These are phyloP conservation scores for Parietaria judaica DNA, from an alignment of 306 rosid species.

Conservation along the genomic window DNA sequence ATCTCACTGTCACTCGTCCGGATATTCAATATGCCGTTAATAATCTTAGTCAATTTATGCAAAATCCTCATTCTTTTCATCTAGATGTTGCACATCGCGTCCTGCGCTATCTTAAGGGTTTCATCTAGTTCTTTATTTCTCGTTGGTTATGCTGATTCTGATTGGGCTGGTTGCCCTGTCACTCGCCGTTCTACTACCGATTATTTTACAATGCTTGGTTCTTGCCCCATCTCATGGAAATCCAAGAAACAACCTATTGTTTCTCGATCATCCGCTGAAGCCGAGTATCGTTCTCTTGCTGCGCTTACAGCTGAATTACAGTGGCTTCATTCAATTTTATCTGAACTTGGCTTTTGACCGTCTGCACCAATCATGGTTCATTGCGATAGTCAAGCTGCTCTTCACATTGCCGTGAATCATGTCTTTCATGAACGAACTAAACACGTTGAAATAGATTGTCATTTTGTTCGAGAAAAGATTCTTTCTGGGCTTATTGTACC, in stretches of 20 bases:
- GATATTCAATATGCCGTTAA: constrained; percentile 1
- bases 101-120: background rate
- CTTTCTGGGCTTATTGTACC: background rate
- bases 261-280: background rate
- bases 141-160: background rate
- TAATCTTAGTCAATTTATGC: constrained; percentile 3
- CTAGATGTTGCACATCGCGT: background rate
- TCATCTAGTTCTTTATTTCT: background rate
- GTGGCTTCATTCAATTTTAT: background rate
- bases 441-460: constrained; percentile 1
- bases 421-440: background rate
- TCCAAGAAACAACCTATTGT: constrained; percentile 1
- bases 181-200: background rate
- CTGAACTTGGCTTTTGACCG: background rate
- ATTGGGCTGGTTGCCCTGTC: background rate
- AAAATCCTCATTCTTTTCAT: background rate
- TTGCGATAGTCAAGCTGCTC: background rate
- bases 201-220: constrained; percentile 5
- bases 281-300: background rate
- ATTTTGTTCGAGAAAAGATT: background rate
- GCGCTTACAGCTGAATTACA: background rate
- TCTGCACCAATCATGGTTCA: background rate
- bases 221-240: background rate
- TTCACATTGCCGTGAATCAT: background rate
- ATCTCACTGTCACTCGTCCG: background rate